Conservation (phyloP, 805 yeast genomes). For the Kuraishia capsulata region DNA sequence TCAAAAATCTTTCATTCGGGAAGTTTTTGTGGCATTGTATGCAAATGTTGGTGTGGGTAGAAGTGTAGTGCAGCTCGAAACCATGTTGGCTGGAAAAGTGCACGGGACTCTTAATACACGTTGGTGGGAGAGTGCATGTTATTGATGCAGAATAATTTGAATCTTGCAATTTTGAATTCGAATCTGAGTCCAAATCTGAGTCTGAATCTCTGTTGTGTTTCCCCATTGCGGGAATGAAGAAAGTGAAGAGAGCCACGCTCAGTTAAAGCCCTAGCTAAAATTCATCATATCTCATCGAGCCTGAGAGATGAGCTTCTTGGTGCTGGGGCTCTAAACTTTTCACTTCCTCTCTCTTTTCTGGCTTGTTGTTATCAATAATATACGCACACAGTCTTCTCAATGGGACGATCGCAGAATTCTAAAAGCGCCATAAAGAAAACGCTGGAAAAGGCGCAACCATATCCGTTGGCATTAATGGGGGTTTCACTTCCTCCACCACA, state of each 20-base stretch:
- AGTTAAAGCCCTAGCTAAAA: too few relatives aligned
- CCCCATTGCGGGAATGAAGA: neutral
- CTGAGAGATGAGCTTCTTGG: too few relatives aligned
- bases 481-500: neutral
- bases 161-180: too few relatives aligned
- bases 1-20: constrained; percentile 31
- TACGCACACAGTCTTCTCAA: neutral
- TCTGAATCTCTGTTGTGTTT: neutral
- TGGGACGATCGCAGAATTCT: neutral
- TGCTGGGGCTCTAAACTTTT: too few relatives aligned
- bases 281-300: too few relatives aligned
- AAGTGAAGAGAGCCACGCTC: neutral
- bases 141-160: too few relatives aligned
- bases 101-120: constrained; percentile 8
- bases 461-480: neutral
- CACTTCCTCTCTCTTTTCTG: neutral
- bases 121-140: constrained; percentile 17
- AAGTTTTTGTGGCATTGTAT: constrained; percentile 27
- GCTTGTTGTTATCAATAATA: too few relatives aligned
- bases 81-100: constrained; percentile 5
- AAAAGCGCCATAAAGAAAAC: neutral
- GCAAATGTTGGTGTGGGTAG: constrained; percentile 23
- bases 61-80: constrained; percentile 16
- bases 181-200: too few relatives aligned
- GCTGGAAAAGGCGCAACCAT: neutral